phyloP scores from a whole-genome alignment of 495 filamentous ascomycete genomes.

The Tricharina praecox region DNA sequence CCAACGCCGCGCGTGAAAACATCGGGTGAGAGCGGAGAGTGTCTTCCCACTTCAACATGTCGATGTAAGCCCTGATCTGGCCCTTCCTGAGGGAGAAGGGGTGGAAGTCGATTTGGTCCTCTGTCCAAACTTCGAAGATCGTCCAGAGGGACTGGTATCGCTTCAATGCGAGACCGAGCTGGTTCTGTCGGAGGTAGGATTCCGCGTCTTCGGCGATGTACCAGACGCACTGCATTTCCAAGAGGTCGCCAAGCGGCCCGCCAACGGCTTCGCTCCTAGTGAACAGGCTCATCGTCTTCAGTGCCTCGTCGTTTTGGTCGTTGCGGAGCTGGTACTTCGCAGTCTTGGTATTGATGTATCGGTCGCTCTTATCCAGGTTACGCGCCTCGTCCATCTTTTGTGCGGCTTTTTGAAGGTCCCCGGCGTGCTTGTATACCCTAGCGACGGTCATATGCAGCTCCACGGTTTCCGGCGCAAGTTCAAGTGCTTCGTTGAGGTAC shows the following conservation, averaged over 20 bases:
- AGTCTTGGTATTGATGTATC: conserved; percentile 95
- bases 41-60: conserved; percentile 95
- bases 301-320: conserved; percentile 65
- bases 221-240: conserved; percentile 99
- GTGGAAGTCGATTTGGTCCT: conserved; percentile 98
- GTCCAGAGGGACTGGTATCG: conserved; percentile 55
- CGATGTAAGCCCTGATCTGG: conserved; percentile 83
- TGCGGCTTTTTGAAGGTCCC: conserved; percentile 61
- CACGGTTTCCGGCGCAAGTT: conserved; percentile 56
- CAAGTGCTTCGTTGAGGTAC: conserved; percentile 68
- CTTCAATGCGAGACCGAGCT: conserved; percentile 75
- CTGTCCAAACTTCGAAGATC: conserved; percentile 93
- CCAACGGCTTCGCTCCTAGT: conserved; percentile 78
- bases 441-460: conserved; percentile 94
- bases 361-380: conserved; percentile 67
- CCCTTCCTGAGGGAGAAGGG: conserved; percentile 90
- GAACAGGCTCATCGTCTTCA: conserved; percentile 86
- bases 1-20: conserved; percentile 70
- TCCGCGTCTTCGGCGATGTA: conserved; percentile 90
- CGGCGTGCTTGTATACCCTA: conserved; percentile 83
- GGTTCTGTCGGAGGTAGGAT: conserved; percentile 66
- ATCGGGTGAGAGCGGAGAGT: conserved; percentile 78
- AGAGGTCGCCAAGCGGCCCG: conserved; percentile 74
- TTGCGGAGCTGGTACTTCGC: conserved; percentile 95
- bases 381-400: conserved; percentile 80